Percentiles rank a stretch among this genome's conserved stretches.
These are phyloP conservation scores for Saccharomyces pastorianus DNA, from an alignment of 1,139 yeast species.

Conservation along the genomic window DNA sequence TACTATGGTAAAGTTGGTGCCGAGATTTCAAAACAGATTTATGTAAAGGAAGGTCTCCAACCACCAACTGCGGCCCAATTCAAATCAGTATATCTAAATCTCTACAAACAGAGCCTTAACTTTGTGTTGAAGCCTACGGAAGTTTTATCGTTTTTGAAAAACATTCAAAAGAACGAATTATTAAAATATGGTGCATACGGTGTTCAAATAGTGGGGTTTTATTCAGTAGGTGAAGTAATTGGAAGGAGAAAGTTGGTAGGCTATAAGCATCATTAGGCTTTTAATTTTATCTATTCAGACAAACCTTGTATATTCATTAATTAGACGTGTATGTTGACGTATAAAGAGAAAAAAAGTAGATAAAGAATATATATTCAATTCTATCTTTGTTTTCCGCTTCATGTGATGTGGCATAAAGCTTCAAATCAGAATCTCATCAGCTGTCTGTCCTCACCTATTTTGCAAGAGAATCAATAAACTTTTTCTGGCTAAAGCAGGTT, in stretches of 20 bases:
- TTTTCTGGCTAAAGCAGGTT: too few species aligned
- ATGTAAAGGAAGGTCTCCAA: slow-evolving; percentile 84
- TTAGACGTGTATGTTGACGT: background rate
- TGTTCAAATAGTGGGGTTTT: slow-evolving; percentile 82
- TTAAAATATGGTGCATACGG: slow-evolving; percentile 68
- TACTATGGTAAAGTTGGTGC: slow-evolving; percentile 89
- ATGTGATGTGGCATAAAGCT: too few species aligned
- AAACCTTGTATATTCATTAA: background rate
- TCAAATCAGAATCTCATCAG: background rate
- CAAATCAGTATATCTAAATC: slow-evolving; percentile 61
- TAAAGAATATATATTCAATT: background rate
- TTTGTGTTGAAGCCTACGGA: slow-evolving; percentile 42
- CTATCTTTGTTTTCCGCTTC: background rate
- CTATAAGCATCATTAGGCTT: slow-evolving; percentile 35
- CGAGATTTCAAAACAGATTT: slow-evolving; percentile 84
- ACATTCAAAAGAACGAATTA: slow-evolving; percentile 49
- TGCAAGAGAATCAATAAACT: too few species aligned
- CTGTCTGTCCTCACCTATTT: background rate
- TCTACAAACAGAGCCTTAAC: slow-evolving; percentile 37
- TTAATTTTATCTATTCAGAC: background rate
- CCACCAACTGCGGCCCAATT: slow-evolving; percentile 81
- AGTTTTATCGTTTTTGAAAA: slow-evolving; percentile 34
- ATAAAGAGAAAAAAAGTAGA: background rate
- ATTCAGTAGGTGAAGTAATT: slow-evolving; percentile 89
- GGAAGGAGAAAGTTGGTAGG: slow-evolving; percentile 94